Evolutionary conservation across 2,329 filamentous ascomycete species (phyloP).

Genomic region (Neocucurbitaria cava): DNA sequence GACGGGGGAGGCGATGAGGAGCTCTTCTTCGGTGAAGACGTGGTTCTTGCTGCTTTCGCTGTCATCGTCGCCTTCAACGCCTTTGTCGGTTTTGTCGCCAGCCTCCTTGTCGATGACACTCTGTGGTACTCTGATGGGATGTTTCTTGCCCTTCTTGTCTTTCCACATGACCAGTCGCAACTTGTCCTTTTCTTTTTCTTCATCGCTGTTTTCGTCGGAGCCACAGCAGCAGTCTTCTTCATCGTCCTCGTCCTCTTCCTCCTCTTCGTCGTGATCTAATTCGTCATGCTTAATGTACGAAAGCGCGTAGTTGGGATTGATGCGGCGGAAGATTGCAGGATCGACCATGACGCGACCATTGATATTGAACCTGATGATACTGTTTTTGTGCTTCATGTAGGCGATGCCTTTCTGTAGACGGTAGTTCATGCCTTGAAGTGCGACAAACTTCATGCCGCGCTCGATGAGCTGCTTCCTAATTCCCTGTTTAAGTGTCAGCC

Average conservation of each 20-base stretch:
- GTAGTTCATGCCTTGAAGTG: conserved; percentile 83
- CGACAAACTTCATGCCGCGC: conserved; percentile 83
- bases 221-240: conserved; percentile 51
- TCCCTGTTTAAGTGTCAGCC: conserved; percentile 37
- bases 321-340: conserved; percentile 78
- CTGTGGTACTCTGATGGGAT: conserved; percentile 61
- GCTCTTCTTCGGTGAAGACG: conserved; percentile 80
- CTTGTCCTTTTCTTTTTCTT: conserved; percentile 43
- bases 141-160: conserved; percentile 58
- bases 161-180: conserved; percentile 52
- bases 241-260: conserved; percentile 56
- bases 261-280: conserved; percentile 63
- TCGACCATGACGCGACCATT: conserved; percentile 91
- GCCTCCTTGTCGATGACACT: conserved; percentile 41
- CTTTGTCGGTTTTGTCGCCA: conserved; percentile 55
- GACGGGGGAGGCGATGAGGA: conserved; percentile 81
- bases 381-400: conserved; percentile 81
- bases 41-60: conserved; percentile 42
- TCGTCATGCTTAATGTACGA: conserved; percentile 77
- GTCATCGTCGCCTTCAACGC: conserved; percentile 54
- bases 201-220: conserved; percentile 24
- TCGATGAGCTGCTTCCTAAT: conserved; percentile 73
- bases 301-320: conserved; percentile 85
- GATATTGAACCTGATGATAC: conserved; percentile 79
- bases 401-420: conserved; percentile 83